These are phyloP conservation scores for Apium graveolens DNA, from an alignment of 129 eudicot genomes.

Conservation along the genomic window DNA sequence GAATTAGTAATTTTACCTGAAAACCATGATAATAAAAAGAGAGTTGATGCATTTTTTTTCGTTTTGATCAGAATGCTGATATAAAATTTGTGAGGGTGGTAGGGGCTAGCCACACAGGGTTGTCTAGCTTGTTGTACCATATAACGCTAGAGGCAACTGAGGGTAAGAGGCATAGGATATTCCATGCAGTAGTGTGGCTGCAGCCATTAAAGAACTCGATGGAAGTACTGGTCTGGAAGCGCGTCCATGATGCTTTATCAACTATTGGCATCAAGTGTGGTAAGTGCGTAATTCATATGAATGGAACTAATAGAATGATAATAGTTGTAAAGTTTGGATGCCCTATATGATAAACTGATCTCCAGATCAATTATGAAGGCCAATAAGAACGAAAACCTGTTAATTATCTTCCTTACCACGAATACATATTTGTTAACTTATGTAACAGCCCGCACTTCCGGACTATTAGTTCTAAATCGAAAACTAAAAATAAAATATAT, in stretches of 20 bases:
- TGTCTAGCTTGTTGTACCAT: slow-evolving; percentile 16
- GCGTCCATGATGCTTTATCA: slow-evolving; percentile 12
- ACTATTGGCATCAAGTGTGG: slow-evolving; percentile 15
- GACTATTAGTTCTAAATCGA: no score
- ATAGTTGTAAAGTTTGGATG: neutral
- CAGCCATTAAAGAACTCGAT: slow-evolving; percentile 14
- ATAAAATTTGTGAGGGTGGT: slow-evolving; percentile 8
- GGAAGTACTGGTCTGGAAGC: slow-evolving; percentile 12
- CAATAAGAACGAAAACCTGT: no score
- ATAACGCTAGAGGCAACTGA: slow-evolving; percentile 13
- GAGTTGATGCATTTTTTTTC: neutral
- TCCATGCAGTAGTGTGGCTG: slow-evolving; percentile 12
- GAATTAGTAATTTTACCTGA: neutral
- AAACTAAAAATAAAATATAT: no score
- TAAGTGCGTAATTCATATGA: neutral
- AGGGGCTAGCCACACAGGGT: slow-evolving; percentile 15
- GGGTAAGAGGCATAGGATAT: slow-evolving; percentile 9
- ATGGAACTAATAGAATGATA: no score
- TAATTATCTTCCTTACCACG: no score
- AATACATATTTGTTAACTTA: neutral
- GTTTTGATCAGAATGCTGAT: neutral
- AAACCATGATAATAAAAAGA: neutral
- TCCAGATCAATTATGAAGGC: no score
- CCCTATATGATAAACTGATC: no score
- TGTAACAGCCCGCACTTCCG: no score